These are phyloP conservation scores for Inonotus hispidus DNA, from an alignment of 1,284 basidiomycete genomes.

Conservation along the genomic window DNA sequence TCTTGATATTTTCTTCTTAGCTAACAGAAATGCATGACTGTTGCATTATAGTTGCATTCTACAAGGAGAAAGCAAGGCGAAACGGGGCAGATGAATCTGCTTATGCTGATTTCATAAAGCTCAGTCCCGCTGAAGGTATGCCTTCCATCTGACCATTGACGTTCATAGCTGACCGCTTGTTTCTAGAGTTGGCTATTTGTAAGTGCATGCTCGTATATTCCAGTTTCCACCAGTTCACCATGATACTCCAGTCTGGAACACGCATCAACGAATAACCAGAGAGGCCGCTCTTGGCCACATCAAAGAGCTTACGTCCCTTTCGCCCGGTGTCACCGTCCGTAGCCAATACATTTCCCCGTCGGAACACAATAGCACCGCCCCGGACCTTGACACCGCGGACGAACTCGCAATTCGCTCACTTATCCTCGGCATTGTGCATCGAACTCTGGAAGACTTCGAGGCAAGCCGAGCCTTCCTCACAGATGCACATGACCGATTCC, in stretches of 20 bases:
- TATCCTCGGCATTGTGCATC: slow-evolving; percentile 60
- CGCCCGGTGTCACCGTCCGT: slow-evolving; percentile 38
- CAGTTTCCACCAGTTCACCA: background rate
- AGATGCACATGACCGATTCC: slow-evolving; percentile 42
- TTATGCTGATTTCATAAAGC: slow-evolving; percentile 50
- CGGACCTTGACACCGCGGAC: slow-evolving; percentile 59
- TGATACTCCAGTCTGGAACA: slow-evolving; percentile 64
- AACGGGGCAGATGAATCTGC: slow-evolving; percentile 44
- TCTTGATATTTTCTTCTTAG: background rate
- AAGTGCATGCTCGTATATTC: slow-evolving; percentile 23
- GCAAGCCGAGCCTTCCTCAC: slow-evolving; percentile 43
- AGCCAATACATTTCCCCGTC: slow-evolving; percentile 28
- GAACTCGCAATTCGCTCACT: slow-evolving; percentile 65
- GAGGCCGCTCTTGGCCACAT: slow-evolving; percentile 53
- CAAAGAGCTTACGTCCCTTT: slow-evolving; percentile 40
- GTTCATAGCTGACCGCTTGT: background rate
- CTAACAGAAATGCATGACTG: background rate
- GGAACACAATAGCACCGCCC: background rate
- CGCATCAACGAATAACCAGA: slow-evolving; percentile 49
- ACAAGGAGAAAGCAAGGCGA: slow-evolving; percentile 57
- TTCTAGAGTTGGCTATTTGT: slow-evolving; percentile 57
- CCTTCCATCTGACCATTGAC: background rate
- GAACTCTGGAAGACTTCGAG: slow-evolving; percentile 44
- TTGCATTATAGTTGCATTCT: slow-evolving; percentile 55
- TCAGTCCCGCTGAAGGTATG: slow-evolving; percentile 65